Base-by-base conservation (phyloP, 1,284 basidiomycete genomes). In the Filobasidium uniguttulatum region DNA sequence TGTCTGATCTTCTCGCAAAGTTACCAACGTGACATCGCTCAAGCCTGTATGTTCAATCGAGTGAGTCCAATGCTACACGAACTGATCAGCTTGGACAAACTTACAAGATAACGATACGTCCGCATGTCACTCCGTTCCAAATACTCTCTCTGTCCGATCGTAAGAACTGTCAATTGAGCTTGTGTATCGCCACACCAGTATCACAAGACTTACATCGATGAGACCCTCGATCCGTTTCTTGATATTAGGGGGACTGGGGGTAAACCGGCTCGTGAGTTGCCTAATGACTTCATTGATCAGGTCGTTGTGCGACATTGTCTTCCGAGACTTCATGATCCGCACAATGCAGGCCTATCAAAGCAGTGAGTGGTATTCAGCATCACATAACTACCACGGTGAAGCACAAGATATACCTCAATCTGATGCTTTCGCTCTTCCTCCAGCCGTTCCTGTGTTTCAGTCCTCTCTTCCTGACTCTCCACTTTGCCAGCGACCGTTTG, bases 301-400 rank as follows among this genome's bases (percentile, higher is more conserved):
- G 53, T 93, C 89, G 55, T 82, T 87, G 64, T 97, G 90, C 5
- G 74, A 70, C 78, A 97, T 81, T 50, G 78, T 77, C 67, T 97
- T 97, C 54, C 91, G 74, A 63, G 89, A 83, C 72, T 99, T 98
- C 94, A 99, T 98, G 33, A 97, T 82, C 34, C 94, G 81, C 22
- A 98, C 94, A 55, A 98, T 85, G 62, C 88, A 96, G 1, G 91
- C 91, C 88, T 94, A 57, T 12, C 37, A n/a, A n/a, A n/a, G n/a
- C n/a, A n/a, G n/a, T n/a, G n/a, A n/a, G n/a, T n/a, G 23, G 25
- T 29, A 7, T 9, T 19, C 28, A 36, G 15, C 12, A 47, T 30
- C 37, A 35, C 14, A n/a, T 35, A 31, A 17, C 14, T 23, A 30
- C 28, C 55, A 46, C 20, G 53, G 52, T 40, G 29, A 52, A 54